Conservation (phyloP, 1,139 yeast genomes). For the Sugiyamaella japonica region DNA sequence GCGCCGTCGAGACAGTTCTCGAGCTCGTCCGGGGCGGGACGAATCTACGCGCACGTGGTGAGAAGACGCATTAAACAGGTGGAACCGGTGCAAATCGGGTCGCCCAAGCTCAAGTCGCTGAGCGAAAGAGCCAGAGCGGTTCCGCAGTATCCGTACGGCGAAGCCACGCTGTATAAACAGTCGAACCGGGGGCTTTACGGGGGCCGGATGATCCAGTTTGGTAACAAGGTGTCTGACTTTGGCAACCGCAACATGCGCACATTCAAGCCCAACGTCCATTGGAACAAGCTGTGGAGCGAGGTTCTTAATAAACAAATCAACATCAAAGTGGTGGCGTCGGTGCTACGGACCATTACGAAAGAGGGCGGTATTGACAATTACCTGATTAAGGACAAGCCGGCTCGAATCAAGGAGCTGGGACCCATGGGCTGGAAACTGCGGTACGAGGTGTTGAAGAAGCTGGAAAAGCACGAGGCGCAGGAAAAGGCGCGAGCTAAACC, state of each 20-base stretch:
- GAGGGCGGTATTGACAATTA: constrained; percentile 95
- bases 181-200: constrained; percentile 88
- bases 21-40: constrained; percentile 12
- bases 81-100: constrained; percentile 37
- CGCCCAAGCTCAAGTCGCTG: constrained; percentile 34
- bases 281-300: constrained; percentile 81
- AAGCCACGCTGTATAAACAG: constrained; percentile 73
- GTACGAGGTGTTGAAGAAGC: constrained; percentile 57
- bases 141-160: constrained; percentile 85
- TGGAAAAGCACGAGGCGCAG: constrained; percentile 36
- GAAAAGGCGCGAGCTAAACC: constrained; percentile 29
- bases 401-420: constrained; percentile 89
- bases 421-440: constrained; percentile 88
- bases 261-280: constrained; percentile 80
- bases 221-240: constrained; percentile 76
- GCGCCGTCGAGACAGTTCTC: constrained; percentile 20
- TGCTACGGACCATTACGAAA: constrained; percentile 77
- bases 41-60: constrained; percentile 37
- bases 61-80: constrained; percentile 35
- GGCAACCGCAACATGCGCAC: constrained; percentile 72
- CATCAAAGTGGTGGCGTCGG: constrained; percentile 74
- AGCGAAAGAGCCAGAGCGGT: constrained; percentile 35
- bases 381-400: constrained; percentile 79
- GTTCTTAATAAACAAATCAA: constrained; percentile 57
- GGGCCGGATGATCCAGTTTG: constrained; percentile 76